These are phyloP conservation scores for Blastobotrys serpentis DNA, from an alignment of 1,139 yeast genomes.

Conservation along the genomic window DNA sequence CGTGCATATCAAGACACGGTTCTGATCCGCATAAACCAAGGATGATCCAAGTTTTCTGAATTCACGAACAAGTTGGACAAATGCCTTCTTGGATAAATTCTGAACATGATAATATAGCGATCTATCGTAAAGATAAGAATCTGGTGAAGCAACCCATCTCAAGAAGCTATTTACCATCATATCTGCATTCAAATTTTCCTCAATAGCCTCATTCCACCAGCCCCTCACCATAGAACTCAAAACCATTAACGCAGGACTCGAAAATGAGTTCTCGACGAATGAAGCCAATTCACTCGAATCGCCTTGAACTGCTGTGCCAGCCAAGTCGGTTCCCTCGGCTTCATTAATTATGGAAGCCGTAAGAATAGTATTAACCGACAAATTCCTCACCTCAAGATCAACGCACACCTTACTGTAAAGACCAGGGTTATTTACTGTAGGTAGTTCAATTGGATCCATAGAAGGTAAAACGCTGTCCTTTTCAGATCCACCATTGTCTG, in stretches of 20 bases:
- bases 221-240: constrained; percentile 73
- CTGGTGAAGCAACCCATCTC: constrained; percentile 80
- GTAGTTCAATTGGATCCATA: constrained; percentile 66
- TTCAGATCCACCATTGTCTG: constrained; percentile 86
- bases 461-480: constrained; percentile 50
- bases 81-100: constrained; percentile 78
- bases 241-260: constrained; percentile 69
- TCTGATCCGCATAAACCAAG: constrained; percentile 78
- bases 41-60: constrained; percentile 74
- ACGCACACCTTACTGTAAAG: constrained; percentile 75
- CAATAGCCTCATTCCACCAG: constrained; percentile 94
- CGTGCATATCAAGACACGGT: constrained; percentile 71
- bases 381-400: constrained; percentile 75
- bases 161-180: constrained; percentile 79
- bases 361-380: constrained; percentile 80
- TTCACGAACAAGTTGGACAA: constrained; percentile 78
- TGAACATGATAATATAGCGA: constrained; percentile 83
- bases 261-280: constrained; percentile 61
- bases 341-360: constrained; percentile 83
- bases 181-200: constrained; percentile 72
- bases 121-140: constrained; percentile 73
- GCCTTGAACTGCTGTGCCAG: constrained; percentile 38
- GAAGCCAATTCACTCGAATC: constrained; percentile 30
- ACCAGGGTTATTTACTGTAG: constrained; percentile 75
- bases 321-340: constrained; percentile 84